Base-by-base conservation (phyloP, 2,329 filamentous ascomycete genomes). In the Fusarium proliferatum region DNA sequence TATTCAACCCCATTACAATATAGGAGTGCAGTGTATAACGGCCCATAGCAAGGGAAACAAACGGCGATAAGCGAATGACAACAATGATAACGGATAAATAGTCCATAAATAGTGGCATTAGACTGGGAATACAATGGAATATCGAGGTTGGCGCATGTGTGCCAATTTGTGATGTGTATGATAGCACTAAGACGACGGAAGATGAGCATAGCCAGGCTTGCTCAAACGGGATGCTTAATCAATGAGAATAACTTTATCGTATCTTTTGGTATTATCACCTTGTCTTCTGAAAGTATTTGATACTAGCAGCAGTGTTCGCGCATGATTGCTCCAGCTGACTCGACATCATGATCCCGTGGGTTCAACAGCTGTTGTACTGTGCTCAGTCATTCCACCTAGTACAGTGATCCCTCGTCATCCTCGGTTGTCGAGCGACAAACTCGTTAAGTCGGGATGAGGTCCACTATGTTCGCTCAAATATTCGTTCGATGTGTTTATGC, bases 391-490 rank as follows among this genome's bases (percentile, higher is more conserved):
- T 60, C 38, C 42, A 71, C 63, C 55, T 52, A 33, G 45, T 69
- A n/a, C 56, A 69, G 74, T 68, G 67, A 66, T 63, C 69, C 55
- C 60, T 60, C 62, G 21, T 43, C 45, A 53, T 59, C 46, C 53
- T 51, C 30, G 9, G 28, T 30, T 38, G 30, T 59, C 43, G 43
- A 57, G 45, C 61, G 49, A 48, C 48, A 39, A 56, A 49, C 38
- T 66, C 21, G 33, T 39, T 49, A 16, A 30, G 17, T 64, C 39
- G 39, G 48, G 26, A 30, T 28, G n/a, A 28, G 28, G 26, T 30
- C 43, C 55, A 51, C 58, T 52, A 52, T 33, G 63, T 34, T 59
- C 62, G 45, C 48, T 61, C 53, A 51, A 45, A 61, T 60, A 15
- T 39, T 52, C 15, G 52, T 68, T 56, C 28, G 38, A 60, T 68